phyloP scores from a whole-genome alignment of 129 eudicot genomes.

The Silybum marianum region DNA sequence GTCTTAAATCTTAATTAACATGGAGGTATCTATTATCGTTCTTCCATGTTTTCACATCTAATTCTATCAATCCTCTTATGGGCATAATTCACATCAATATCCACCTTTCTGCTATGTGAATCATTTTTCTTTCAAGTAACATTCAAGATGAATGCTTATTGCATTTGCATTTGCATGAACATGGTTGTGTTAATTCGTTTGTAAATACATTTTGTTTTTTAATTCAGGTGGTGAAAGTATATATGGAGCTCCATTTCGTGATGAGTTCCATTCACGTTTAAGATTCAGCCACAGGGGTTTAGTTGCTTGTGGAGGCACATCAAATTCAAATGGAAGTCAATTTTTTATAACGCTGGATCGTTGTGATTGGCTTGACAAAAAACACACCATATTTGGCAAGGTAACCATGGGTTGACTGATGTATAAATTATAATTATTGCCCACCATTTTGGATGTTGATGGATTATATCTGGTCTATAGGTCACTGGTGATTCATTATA shows the following conservation, averaged over 20 bases:
- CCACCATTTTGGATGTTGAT: conserved; percentile 22
- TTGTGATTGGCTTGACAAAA: conserved; percentile 96
- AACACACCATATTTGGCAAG: conserved; percentile 94
- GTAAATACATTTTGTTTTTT: background rate
- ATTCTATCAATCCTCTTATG: background rate
- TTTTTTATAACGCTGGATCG: conserved; percentile 91
- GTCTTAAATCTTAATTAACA: background rate
- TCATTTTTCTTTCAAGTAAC: background rate
- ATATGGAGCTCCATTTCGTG: conserved; percentile 75
- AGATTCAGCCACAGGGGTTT: conserved; percentile 91
- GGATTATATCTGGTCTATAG: conserved; percentile 40
- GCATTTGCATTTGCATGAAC: background rate
- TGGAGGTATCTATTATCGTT: background rate
- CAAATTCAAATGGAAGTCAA: conserved; percentile 92
- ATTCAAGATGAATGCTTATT: background rate
- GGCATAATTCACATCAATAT: background rate
- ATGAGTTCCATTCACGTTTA: conserved; percentile 90
- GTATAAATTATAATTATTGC: conserved; percentile 9
- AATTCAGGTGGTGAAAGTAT: conserved; percentile 93
- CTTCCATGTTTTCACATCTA: background rate
- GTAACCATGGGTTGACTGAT: conserved; percentile 41
- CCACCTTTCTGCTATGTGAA: background rate
- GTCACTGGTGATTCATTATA: conserved; percentile 94
- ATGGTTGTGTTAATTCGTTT: conserved; percentile 1
- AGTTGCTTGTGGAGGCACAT: conserved; percentile 83